phyloP scores from a whole-genome alignment of 108 stramenopile species.

The Seminavis robusta region DNA sequence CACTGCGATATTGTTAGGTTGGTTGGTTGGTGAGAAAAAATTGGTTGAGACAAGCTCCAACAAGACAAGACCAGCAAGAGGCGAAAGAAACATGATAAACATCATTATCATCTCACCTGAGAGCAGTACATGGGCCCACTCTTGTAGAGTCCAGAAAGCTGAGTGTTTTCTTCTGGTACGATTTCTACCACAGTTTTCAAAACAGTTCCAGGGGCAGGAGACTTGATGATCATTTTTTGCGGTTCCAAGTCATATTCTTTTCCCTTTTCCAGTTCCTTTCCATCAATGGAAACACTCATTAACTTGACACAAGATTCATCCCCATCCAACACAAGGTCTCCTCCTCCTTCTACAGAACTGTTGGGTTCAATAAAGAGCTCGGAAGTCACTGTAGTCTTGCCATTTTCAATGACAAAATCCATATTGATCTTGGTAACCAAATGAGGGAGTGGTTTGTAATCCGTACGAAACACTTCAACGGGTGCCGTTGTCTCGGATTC shows the following conservation, averaged over 20 bases:
- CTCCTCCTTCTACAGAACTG: slow-evolving; percentile 62
- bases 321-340: slow-evolving; percentile 84
- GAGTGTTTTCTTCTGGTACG: slow-evolving; percentile 89
- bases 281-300: slow-evolving; percentile 40
- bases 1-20: no score
- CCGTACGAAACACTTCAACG: slow-evolving; percentile 59
- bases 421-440: slow-evolving; percentile 52
- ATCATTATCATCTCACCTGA: slow-evolving; percentile 42
- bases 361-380: slow-evolving; percentile 34
- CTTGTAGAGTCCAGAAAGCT: slow-evolving; percentile 91
- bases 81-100: neutral
- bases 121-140: slow-evolving; percentile 88
- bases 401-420: slow-evolving; percentile 72
- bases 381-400: slow-evolving; percentile 57
- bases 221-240: slow-evolving; percentile 48
- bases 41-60: neutral
- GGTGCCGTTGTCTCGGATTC: slow-evolving; percentile 23
- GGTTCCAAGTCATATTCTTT: slow-evolving; percentile 50
- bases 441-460: slow-evolving; percentile 62
- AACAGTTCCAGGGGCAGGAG: slow-evolving; percentile 3
- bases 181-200: slow-evolving; percentile 68
- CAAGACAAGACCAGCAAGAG: neutral
- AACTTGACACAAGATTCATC: slow-evolving; percentile 64
- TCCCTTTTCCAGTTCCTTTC: slow-evolving; percentile 37
- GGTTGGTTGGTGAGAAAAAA: neutral